Evolutionary conservation across 1,284 basidiomycete species (phyloP).

Genomic region (Malassezia equina): DNA sequence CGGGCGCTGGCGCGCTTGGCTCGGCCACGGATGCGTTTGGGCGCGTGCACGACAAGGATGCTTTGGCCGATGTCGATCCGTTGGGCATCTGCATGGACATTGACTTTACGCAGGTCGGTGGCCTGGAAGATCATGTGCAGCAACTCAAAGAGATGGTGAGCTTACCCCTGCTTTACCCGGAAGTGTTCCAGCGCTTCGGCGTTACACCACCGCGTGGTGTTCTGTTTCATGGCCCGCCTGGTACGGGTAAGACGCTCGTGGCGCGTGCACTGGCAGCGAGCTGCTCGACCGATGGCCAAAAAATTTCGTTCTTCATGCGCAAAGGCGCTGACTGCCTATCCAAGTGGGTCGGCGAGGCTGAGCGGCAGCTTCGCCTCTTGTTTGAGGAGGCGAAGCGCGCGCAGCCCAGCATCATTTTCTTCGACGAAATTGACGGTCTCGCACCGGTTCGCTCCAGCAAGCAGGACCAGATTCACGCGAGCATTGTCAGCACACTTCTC

Average conservation of each 20-base stretch:
- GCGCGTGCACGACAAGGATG: constrained; percentile 48
- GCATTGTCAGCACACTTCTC: constrained; percentile 87
- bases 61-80: constrained; percentile 91
- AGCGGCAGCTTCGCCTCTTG: constrained; percentile 82
- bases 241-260: constrained; percentile 47
- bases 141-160: constrained; percentile 98
- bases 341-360: constrained; percentile 99
- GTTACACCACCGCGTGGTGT: constrained; percentile 94
- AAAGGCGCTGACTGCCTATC: constrained; percentile 96
- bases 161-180: constrained; percentile 87
- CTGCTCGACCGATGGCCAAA: constrained; percentile 75
- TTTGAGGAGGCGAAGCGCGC: constrained; percentile 90
- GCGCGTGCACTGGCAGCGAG: constrained; percentile 90
- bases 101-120: constrained; percentile 94
- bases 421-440: constrained; percentile 96
- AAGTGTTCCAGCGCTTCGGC: constrained; percentile 89
- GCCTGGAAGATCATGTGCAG: constrained; percentile 89
- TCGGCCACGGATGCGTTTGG: constrained; percentile 25
- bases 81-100: constrained; percentile 86
- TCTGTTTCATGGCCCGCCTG: constrained; percentile 60
- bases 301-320: constrained; percentile 98
- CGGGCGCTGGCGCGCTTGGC: constrained; percentile 22
- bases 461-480: constrained; percentile 97
- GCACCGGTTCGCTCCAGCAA: constrained; percentile 95
- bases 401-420: constrained; percentile 92